Conservation (phyloP, 768 basidiomycete genomes). For the Leccinellum luteum region DNA sequence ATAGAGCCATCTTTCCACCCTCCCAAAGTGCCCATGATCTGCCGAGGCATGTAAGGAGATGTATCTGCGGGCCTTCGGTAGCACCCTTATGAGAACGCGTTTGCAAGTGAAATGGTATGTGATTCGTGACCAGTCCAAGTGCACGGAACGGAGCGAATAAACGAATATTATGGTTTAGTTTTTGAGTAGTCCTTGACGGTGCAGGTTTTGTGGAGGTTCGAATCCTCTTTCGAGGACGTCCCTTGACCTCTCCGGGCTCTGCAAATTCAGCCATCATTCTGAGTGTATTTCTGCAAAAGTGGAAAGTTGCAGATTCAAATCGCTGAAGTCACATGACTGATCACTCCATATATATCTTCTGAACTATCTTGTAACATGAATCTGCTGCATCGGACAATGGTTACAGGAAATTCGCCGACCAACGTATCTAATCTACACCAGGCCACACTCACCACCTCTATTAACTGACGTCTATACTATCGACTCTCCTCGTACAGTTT, state of each 20-base stretch:
- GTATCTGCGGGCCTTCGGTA: slow-evolving; percentile 77
- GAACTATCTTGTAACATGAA: too few species aligned
- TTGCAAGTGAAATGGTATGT: slow-evolving; percentile 86
- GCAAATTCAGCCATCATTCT: slow-evolving; percentile 18
- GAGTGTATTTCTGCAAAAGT: neutral
- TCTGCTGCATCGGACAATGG: too few species aligned
- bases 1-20: slow-evolving; percentile 84
- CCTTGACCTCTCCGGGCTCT: slow-evolving; percentile 13
- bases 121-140: slow-evolving; percentile 90
- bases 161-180: slow-evolving; percentile 21
- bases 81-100: slow-evolving; percentile 82
- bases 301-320: neutral
- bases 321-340: slow-evolving; percentile 12
- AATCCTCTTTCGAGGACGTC: slow-evolving; percentile 27
- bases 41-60: slow-evolving; percentile 85
- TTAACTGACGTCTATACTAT: neutral
- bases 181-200: slow-evolving; percentile 3
- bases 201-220: slow-evolving; percentile 10
- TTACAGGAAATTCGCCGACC: too few species aligned
- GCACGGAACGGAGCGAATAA: slow-evolving; percentile 94
- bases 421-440: neutral
- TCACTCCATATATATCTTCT: too few species aligned
- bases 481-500: neutral
- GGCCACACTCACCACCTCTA: neutral
- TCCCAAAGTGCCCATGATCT: slow-evolving; percentile 96